These are phyloP conservation scores for Acacia crassicarpa DNA, from an alignment of 306 rosid genomes.

Conservation along the genomic window DNA sequence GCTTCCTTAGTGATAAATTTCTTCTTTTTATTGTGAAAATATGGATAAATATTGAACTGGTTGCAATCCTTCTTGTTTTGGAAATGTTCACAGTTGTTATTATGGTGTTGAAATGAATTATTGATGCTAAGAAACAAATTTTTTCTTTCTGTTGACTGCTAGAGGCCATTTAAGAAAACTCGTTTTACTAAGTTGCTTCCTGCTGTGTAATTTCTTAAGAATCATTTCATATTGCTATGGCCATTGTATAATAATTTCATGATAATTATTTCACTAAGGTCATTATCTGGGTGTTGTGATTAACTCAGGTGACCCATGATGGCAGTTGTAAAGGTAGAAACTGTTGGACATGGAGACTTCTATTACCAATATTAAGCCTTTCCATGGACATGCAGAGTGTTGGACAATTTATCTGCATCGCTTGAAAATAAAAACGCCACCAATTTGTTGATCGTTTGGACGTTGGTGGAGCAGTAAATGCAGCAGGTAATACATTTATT, in stretches of 20 bases:
- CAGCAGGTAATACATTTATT: background rate
- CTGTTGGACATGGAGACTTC: constrained; percentile 55
- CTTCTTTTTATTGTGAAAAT: background rate
- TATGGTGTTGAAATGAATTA: background rate
- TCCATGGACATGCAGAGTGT: constrained; percentile 50
- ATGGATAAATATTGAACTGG: background rate
- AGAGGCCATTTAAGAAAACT: background rate
- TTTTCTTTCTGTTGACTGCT: background rate
- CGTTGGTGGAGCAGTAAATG: background rate
- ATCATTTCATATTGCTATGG: background rate
- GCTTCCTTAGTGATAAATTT: background rate
- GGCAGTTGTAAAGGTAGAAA: constrained; percentile 60
- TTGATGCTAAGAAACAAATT: background rate
- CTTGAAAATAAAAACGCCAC: constrained; percentile 21
- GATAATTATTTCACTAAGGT: background rate
- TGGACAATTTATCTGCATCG: constrained; percentile 48
- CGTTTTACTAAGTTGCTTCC: background rate
- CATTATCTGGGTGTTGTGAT: background rate
- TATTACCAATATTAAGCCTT: constrained; percentile 63
- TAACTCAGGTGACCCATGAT: constrained; percentile 47
- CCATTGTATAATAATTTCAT: background rate
- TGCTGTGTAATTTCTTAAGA: background rate
- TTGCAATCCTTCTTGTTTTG: background rate
- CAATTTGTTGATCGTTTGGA: background rate
- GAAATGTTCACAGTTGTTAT: background rate